These are phyloP conservation scores for Yarrowia deformans DNA, from an alignment of 805 yeast genomes.

Conservation along the genomic window DNA sequence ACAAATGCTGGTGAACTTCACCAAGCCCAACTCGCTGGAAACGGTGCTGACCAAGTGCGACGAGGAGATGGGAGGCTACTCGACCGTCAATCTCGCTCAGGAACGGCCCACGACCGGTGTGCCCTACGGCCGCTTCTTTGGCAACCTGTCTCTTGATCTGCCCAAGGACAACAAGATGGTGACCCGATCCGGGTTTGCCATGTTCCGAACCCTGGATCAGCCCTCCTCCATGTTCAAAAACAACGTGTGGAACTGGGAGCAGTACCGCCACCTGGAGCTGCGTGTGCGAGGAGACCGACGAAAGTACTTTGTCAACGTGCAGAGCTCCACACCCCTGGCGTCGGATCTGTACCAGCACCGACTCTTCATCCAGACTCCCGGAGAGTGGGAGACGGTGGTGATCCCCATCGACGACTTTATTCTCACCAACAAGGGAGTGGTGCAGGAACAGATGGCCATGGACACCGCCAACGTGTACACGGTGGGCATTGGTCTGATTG, in stretches of 20 bases:
- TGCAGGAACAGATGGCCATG: constrained; percentile 63
- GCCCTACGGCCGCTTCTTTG: constrained; percentile 68
- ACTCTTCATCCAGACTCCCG: constrained; percentile 71
- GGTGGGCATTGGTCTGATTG: constrained; percentile 79
- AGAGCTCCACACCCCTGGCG: constrained; percentile 77
- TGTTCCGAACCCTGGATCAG: constrained; percentile 81
- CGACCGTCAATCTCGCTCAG: constrained; percentile 61
- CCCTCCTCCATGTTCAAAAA: constrained; percentile 55
- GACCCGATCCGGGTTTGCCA: constrained; percentile 72
- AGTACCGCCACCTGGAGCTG: constrained; percentile 66
- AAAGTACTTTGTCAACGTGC: constrained; percentile 79
- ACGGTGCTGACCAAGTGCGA: constrained; percentile 70
- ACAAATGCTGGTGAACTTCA: constrained; percentile 65
- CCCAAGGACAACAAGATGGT: constrained; percentile 72
- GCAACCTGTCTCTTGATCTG: constrained; percentile 69
- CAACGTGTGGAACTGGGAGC: constrained; percentile 75
- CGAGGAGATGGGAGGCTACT: constrained; percentile 78
- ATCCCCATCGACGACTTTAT: constrained; percentile 81
- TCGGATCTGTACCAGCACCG: constrained; percentile 87
- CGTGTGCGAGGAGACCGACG: constrained; percentile 77
- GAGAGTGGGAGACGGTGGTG: constrained; percentile 83
- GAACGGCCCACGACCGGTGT: constrained; percentile 1
- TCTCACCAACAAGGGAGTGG: constrained; percentile 80
- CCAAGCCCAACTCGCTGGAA: constrained; percentile 54
- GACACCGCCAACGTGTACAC: constrained; percentile 72